Conservation (phyloP, 2,329 filamentous ascomycete genomes). For the Aspergillus ruber region DNA sequence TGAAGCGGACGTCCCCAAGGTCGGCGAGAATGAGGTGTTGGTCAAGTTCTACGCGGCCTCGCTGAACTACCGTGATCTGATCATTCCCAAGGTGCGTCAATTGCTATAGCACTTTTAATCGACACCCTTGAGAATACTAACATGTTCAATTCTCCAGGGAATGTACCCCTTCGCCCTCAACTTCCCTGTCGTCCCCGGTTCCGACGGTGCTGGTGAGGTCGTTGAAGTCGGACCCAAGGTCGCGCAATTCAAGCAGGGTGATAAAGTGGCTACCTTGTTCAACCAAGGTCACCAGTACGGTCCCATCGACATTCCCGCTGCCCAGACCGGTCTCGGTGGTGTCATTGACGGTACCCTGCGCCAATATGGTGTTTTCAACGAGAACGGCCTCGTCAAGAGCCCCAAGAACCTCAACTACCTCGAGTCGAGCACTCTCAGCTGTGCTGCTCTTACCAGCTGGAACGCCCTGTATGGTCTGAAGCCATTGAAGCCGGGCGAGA, state of each 20-base stretch:
- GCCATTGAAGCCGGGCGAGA: conserved; percentile 48
- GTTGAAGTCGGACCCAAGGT: conserved; percentile 51
- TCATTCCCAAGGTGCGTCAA: conserved; percentile 39
- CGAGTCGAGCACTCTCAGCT: conserved; percentile 54
- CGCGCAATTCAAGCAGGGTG: conserved; percentile 50
- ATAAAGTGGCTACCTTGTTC: conserved; percentile 54
- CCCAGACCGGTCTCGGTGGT: conserved; percentile 59
- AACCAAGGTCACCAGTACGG: conserved; percentile 52
- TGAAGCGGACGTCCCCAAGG: conserved; percentile 49
- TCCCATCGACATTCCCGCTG: conserved; percentile 33
- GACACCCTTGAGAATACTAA: conserved; percentile 27
- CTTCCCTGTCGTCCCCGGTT: conserved; percentile 27
- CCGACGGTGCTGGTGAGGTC: conserved; percentile 41
- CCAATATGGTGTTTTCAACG: conserved; percentile 60
- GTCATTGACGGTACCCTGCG: conserved; percentile 62
- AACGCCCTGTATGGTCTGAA: conserved; percentile 57
- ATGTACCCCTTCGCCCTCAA: conserved; percentile 27
- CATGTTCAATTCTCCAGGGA: conserved; percentile 16
- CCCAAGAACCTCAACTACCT: conserved; percentile 50
- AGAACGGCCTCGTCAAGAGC: conserved; percentile 59
- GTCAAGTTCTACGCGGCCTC: conserved; percentile 55
- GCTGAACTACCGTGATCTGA: conserved; percentile 46
- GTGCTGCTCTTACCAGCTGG: conserved; percentile 60
- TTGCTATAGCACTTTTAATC: conserved; percentile 38
- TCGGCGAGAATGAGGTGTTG: conserved; percentile 66